Conservation (phyloP, 2,329 filamentous ascomycete genomes). For the Diaporthe ilicicola region DNA sequence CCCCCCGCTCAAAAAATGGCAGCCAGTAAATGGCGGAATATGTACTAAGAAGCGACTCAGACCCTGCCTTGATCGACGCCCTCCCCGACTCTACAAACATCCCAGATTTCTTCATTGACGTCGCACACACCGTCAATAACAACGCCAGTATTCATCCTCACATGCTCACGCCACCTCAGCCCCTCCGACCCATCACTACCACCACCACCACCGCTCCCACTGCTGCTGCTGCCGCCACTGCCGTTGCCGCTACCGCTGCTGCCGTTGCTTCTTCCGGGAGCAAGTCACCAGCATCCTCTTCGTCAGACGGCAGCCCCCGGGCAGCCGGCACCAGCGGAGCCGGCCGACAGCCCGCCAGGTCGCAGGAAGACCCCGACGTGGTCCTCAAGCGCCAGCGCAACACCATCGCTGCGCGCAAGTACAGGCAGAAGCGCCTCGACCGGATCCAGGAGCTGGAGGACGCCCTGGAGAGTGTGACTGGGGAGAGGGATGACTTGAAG, state of each 20-base stretch:
- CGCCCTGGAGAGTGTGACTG: conserved; percentile 58
- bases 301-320: conserved; percentile 24
- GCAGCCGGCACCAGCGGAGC: conserved; percentile 17
- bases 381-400: conserved; percentile 65
- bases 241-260: background rate
- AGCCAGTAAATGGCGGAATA: background rate
- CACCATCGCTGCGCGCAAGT: conserved; percentile 69
- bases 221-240: background rate
- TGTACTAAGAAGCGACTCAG: conserved; percentile 2
- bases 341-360: conserved; percentile 19
- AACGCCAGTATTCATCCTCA: conserved; percentile 18
- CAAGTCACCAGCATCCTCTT: conserved; percentile 26
- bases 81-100: conserved; percentile 30
- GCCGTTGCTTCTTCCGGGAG: background rate
- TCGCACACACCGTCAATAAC: conserved; percentile 8
- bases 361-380: conserved; percentile 38
- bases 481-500: conserved; percentile 65
- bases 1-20: no score
- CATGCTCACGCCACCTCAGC: conserved; percentile 12
- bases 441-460: conserved; percentile 64
- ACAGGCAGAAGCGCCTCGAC: conserved; percentile 70
- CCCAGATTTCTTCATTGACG: conserved; percentile 32
- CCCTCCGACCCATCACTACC: background rate
- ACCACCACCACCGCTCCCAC: background rate
- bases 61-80: conserved; percentile 32